Evolutionary conservation across 345 rosid species (phyloP), one percentile per base, ranked within the genome.

Genomic region (Conringia planisiliqua): DNA sequence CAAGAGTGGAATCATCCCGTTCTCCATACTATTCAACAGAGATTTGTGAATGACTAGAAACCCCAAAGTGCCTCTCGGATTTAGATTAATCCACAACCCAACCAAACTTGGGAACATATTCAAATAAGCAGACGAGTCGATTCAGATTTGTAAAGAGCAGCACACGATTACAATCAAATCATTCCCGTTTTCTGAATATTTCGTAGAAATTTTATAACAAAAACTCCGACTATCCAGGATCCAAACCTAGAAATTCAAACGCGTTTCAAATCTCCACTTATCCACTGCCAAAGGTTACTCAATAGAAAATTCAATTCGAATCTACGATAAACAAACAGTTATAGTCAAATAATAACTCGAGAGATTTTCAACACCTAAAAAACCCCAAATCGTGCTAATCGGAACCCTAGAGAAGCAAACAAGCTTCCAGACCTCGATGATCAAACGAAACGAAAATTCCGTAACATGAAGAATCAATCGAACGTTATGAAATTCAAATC

Each of bases 341-440:
- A 24, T 38, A 17, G 33, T 6, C 16, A 29, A 67, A 16, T 56
- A 67, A 16, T 56, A 12, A 55, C 0, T 16, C 24, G 11, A 9
- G 17, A 63, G 10, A 7, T 29, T 32, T 13, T 18, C 4, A 1
- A 2, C 12, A 3, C 9, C 0, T 3, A 5, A 18, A 18, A 27
- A 42, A 1, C 8, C 6, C 71, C 10, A 33, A 10, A 4, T 60
- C 73, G 5, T 58, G 30, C n/a, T 29, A 4, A 60, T 75, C 57
- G 48, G 68, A 75, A 75, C 79, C 79, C 70, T 75, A 75, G 64
- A 33, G 43, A 56, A 16, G 20, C 10, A 66, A 17, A 39, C 18
- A 18, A 30, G n/a, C 55, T 39, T 10, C 43, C 10, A 50, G 17
- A 47, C 7, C 46, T 56, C 52, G 26, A 73, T 22, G 39, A 58